phyloP scores from a whole-genome alignment of 2,329 filamentous ascomycete species.

The Xylaria polymorpha region DNA sequence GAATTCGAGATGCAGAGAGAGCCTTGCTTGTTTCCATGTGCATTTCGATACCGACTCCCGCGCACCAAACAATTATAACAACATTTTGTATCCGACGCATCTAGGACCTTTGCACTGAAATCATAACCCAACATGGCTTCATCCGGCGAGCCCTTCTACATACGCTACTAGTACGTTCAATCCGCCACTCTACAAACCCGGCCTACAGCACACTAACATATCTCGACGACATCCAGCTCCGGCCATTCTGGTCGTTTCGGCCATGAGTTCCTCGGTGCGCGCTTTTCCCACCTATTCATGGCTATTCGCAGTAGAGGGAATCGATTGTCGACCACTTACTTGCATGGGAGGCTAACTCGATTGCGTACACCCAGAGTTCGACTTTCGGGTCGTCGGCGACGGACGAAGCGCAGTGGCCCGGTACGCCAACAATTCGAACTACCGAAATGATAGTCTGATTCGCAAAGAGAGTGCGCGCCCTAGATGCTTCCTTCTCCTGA shows the following conservation, averaged over 20 bases:
- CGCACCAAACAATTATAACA: not conserved
- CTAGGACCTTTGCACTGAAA: not conserved
- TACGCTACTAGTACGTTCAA: constrained; percentile 90
- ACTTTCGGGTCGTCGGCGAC: constrained; percentile 92
- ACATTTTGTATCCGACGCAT: not conserved
- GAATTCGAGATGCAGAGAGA: constrained; percentile 19
- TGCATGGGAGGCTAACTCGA: constrained; percentile 5
- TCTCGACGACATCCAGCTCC: constrained; percentile 70
- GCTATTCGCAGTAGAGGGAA: constrained; percentile 22
- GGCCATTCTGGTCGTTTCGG: constrained; percentile 97
- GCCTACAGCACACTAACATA: constrained; percentile 25
- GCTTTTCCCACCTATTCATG: not conserved
- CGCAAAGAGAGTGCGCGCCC: constrained; percentile 92
- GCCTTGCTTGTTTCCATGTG: constrained; percentile 13
- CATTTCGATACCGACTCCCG: constrained; percentile 9
- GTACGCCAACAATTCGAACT: constrained; percentile 99
- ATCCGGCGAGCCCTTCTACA: constrained; percentile 86
- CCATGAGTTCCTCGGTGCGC: constrained; percentile 93
- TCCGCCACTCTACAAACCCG: not conserved
- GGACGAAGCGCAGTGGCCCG: constrained; percentile 92
- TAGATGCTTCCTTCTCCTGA: constrained; percentile 11
- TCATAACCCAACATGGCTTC: constrained; percentile 54
- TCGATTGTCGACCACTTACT: not conserved
- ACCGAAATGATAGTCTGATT: constrained; percentile 97
- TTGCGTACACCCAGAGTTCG: constrained; percentile 77